These are phyloP conservation scores for Eucalyptus victrix DNA, from an alignment of 345 rosid genomes.

Conservation along the genomic window DNA sequence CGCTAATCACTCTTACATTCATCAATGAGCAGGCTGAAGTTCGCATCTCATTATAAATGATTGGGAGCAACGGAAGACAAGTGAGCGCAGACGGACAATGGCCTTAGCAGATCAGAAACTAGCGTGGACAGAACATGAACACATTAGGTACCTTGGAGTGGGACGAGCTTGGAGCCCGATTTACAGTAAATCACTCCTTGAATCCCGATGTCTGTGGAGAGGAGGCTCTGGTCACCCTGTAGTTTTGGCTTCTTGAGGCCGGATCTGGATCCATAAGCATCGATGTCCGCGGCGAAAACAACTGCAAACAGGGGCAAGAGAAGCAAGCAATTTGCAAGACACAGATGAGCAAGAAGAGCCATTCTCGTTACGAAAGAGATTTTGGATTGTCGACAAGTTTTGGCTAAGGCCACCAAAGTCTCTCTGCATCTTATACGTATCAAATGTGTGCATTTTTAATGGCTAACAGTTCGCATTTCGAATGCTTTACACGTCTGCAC, in stretches of 20 bases:
- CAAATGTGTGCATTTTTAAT: background rate
- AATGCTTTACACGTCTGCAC: background rate
- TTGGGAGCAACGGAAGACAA: background rate
- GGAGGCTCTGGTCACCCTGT: slow-evolving; percentile 4
- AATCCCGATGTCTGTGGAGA: slow-evolving; percentile 32
- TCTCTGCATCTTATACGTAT: background rate
- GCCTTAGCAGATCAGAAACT: background rate
- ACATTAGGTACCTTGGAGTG: slow-evolving; percentile 29
- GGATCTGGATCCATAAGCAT: background rate
- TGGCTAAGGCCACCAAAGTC: background rate
- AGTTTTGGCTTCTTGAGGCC: background rate
- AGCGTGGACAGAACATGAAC: background rate
- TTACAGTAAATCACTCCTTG: slow-evolving; percentile 57
- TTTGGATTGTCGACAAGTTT: background rate
- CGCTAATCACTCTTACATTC: background rate
- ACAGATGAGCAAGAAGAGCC: background rate
- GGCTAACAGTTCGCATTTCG: background rate
- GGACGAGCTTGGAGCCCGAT: slow-evolving; percentile 19
- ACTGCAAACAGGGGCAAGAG: background rate
- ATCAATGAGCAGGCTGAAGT: background rate
- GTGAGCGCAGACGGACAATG: background rate
- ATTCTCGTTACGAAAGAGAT: background rate
- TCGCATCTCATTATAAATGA: background rate
- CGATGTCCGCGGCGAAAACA: background rate
- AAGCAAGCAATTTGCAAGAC: background rate